phyloP scores from a whole-genome alignment of 2,329 filamentous ascomycete species.

The Talaromyces albobiverticillius region DNA sequence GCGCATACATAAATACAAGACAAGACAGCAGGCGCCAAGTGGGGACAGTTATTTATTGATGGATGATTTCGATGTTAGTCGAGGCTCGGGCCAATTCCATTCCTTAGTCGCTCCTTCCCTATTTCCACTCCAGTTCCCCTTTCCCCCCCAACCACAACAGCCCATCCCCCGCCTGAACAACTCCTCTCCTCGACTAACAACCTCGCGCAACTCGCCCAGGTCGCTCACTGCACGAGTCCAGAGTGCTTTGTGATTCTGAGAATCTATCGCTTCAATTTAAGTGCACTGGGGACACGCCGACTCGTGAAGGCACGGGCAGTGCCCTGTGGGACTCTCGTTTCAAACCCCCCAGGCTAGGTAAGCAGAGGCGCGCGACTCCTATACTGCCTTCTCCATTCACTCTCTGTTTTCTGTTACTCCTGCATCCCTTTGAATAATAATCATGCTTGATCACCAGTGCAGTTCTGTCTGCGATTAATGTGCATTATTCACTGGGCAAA shows the following conservation, averaged over 20 bases:
- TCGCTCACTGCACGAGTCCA: not conserved
- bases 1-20: too few relatives aligned
- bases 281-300: conserved; percentile 16
- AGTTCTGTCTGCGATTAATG: not conserved
- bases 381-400: not conserved
- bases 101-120: conserved; percentile 7
- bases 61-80: not conserved
- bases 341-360: conserved; percentile 12
- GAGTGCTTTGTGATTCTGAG: too few relatives aligned
- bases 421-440: not conserved
- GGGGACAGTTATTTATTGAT: not conserved
- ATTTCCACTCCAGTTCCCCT: conserved; percentile 13
- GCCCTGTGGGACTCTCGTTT: conserved; percentile 13
- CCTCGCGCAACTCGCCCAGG: too few relatives aligned
- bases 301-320: conserved; percentile 7
- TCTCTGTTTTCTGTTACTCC: not conserved
- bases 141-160: conserved; percentile 12
- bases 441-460: too few relatives aligned
- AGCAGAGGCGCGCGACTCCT: not conserved
- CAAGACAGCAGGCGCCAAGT: not conserved
- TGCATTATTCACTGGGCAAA: not conserved
- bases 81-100: not conserved
- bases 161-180: not conserved
- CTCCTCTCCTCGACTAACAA: conserved; percentile 2
- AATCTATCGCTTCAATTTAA: conserved; percentile 1